Evolutionary conservation across 2,329 filamentous ascomycete species (phyloP).

Genomic region (Madurella mycetomatis): DNA sequence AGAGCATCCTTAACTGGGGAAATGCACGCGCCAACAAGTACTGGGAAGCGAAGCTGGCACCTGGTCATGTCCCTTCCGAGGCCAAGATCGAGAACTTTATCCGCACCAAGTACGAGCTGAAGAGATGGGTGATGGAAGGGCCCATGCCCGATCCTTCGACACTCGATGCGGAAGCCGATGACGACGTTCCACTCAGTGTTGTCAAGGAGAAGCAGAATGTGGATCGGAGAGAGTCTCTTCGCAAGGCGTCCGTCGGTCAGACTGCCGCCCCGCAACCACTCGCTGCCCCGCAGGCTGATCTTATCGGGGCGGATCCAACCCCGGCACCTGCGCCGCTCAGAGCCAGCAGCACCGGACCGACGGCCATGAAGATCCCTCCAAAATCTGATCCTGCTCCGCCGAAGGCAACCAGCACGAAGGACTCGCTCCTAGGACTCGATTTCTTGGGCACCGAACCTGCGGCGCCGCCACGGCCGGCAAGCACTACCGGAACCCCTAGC

Average conservation of each 20-base stretch:
- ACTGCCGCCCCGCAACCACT: constrained; percentile 25
- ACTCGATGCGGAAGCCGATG: constrained; percentile 77
- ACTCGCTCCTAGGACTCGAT: constrained; percentile 87
- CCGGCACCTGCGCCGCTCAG: constrained; percentile 46
- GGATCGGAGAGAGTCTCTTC: constrained; percentile 53
- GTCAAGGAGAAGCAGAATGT: constrained; percentile 64
- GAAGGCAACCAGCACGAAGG: constrained; percentile 68
- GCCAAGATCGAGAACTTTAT: constrained; percentile 99
- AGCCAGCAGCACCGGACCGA: constrained; percentile 69
- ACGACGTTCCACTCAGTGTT: constrained; percentile 65
- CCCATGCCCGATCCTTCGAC: constrained; percentile 88
- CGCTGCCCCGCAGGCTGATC: constrained; percentile 57
- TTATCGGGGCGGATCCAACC: constrained; percentile 70
- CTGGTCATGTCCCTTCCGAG: constrained; percentile 89
- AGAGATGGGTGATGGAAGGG: constrained; percentile 99
- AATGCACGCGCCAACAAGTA: constrained; percentile 97
- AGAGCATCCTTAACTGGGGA: constrained; percentile 92
- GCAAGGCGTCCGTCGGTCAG: constrained; percentile 56
- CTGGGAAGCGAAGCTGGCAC: constrained; percentile 91
- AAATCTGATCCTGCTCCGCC: constrained; percentile 64
- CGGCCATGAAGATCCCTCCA: constrained; percentile 51
- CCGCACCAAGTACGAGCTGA: constrained; percentile 96
- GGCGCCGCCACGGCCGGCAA: constrained; percentile 74
- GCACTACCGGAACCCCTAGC: constrained; percentile 63
- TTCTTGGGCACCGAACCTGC: constrained; percentile 74